Conservation (phyloP, 108 stramenopile genomes). For the Nitzschia sp. region DNA sequence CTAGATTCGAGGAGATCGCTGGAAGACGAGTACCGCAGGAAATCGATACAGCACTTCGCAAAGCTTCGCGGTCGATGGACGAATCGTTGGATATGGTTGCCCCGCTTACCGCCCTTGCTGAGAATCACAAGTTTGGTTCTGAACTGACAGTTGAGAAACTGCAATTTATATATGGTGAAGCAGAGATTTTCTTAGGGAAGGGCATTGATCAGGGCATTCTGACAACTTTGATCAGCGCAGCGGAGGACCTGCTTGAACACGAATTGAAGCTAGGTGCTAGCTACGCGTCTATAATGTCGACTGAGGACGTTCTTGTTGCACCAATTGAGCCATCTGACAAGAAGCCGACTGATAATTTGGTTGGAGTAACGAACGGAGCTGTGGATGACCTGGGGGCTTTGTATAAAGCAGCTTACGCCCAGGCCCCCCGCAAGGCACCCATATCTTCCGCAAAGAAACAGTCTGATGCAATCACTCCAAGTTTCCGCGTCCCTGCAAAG, state of each 20-base stretch:
- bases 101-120: neutral
- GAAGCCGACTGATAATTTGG: neutral
- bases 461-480: neutral
- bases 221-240: neutral
- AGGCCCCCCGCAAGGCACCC: constrained; percentile 3
- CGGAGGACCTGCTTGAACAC: neutral
- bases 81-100: neutral
- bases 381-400: constrained; percentile 17
- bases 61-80: constrained; percentile 2
- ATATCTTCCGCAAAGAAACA: neutral
- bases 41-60: constrained; percentile 10
- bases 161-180: constrained; percentile 1
- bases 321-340: neutral
- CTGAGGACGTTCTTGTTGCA: neutral
- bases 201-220: constrained; percentile 9
- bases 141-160: neutral
- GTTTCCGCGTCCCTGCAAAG: neutral
- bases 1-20: neutral
- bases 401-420: constrained; percentile 16
- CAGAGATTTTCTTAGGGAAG: constrained; percentile 1
- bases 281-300: constrained; percentile 1
- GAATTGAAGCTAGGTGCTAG: neutral
- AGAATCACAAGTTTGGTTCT: neutral
- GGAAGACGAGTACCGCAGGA: constrained; percentile 6
- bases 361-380: neutral